Conservation (phyloP, 495 filamentous ascomycete species). For the Trichoderma asperelloides region DNA sequence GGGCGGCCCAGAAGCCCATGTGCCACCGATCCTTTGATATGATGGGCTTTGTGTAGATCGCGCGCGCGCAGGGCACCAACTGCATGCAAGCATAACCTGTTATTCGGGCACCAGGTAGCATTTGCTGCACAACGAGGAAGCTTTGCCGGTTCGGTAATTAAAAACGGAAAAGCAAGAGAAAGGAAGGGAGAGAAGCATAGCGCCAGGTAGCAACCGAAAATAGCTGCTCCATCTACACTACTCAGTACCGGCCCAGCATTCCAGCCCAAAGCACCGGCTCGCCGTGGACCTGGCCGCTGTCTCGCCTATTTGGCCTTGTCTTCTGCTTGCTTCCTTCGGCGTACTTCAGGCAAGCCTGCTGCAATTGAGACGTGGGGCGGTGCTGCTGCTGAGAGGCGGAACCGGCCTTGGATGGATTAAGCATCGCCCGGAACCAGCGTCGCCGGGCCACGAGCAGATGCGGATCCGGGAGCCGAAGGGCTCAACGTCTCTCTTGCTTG, state of each 20-base stretch:
- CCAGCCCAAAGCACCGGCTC: not conserved
- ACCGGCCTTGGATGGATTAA: not conserved
- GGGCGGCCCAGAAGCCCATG: not conserved
- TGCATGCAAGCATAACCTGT: not conserved
- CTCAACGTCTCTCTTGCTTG: not conserved
- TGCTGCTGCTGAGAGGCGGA: not conserved
- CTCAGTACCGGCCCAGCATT: not conserved
- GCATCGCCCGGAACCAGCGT: slow-evolving; percentile 1
- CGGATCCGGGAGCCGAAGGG: not conserved
- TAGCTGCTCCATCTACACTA: not conserved
- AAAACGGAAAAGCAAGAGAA: not conserved
- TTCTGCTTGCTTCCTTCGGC: not conserved
- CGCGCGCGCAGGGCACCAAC: slow-evolving; percentile 2
- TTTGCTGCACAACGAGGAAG: not conserved
- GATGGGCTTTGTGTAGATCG: not conserved
- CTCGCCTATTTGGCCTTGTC: not conserved
- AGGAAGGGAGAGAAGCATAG: not conserved
- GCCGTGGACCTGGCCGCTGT: not conserved
- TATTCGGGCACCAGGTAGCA: not conserved
- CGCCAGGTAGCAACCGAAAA: not conserved
- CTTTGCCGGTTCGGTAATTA: not conserved
- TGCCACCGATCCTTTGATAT: not conserved
- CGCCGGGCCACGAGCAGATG: not conserved
- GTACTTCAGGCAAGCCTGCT: not conserved
- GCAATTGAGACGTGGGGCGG: not conserved